Evolutionary conservation across 108 stramenopile genomes (phyloP), one percentile per base, ranked within the genome.

Genomic region (Discostella stelligeroides): DNA sequence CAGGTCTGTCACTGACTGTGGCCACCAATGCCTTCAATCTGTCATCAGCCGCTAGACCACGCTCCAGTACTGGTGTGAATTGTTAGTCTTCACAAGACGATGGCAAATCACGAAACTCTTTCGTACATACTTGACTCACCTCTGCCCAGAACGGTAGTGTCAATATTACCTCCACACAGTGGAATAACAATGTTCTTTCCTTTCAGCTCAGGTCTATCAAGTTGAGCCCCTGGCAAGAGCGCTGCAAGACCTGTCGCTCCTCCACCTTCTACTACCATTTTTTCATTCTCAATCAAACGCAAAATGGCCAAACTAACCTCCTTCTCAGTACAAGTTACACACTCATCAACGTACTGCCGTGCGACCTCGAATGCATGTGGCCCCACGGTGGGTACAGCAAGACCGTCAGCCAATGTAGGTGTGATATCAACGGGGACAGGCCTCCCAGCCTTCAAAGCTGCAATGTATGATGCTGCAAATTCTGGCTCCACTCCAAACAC

Each of bases 81-180:
- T n/a, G n/a, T n/a, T n/a, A n/a, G n/a, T n/a, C n/a, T n/a, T n/a
- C 34, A 34, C 34, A 34, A 34, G 18, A 30, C n/a, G n/a, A n/a
- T n/a, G n/a, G n/a, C n/a, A n/a, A 18, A 50, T 50, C 34, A 51
- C 23, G n/a, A 51, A 65, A 48, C 64, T 25, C 25, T 69, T 59
- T n/a, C n/a, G n/a, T n/a, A n/a, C n/a, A n/a, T n/a, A 55, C 27
- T 96, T 95, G 5, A 34, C 34, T 34, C 3, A 34, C 34, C 34
- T 34, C 98, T 74, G 14, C 95, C 95, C 2, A 98, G 74, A 5
- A 94, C 92, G 20, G 97, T 93, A 21, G 94, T 96, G 68, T 98
- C 98, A 70, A 98, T 96, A 83, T 98, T 98, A 15, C 98, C 98
- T 17, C 98, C 98, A 75, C 98, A 98, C 17, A 98, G 72, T 13